Percentiles rank a stretch among this genome's conserved stretches.
These are phyloP conservation scores for Leccinum longicurvipes DNA, from an alignment of 768 basidiomycete species.

Conservation along the genomic window DNA sequence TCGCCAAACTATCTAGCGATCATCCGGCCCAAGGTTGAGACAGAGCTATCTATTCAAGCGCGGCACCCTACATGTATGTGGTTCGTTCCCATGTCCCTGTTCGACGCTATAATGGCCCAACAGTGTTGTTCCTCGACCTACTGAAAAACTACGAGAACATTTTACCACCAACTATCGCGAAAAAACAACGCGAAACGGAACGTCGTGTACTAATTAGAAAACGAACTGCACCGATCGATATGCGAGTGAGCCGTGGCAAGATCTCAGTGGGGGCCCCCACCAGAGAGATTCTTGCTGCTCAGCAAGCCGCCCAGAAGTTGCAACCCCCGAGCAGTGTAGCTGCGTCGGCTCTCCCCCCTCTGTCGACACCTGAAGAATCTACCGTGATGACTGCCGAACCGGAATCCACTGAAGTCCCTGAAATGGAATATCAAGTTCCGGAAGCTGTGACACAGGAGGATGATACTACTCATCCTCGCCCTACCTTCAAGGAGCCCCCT, in stretches of 20 bases:
- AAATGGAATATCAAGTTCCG: neutral
- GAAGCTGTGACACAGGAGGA: constrained; percentile 13
- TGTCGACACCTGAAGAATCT: constrained; percentile 18
- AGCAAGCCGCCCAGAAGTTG: constrained; percentile 59
- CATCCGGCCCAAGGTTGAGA: constrained; percentile 78
- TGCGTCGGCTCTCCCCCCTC: constrained; percentile 16
- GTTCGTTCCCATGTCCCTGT: neutral
- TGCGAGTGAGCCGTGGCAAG: constrained; percentile 78
- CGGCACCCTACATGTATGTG: constrained; percentile 75
- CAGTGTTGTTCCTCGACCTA: constrained; percentile 84
- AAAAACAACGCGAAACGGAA: constrained; percentile 85
- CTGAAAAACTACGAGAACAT: constrained; percentile 70
- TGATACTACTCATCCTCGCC: constrained; percentile 31
- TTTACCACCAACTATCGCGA: constrained; percentile 76
- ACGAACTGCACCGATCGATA: constrained; percentile 83
- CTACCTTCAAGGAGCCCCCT: constrained; percentile 61
- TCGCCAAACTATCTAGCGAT: constrained; percentile 48
- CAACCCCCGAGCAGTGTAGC: constrained; percentile 12
- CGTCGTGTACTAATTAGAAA: constrained; percentile 81
- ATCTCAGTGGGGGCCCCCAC: constrained; percentile 71
- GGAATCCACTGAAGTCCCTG: constrained; percentile 8
- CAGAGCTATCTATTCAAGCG: constrained; percentile 85
- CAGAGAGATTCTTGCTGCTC: constrained; percentile 67
- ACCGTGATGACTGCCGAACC: constrained; percentile 14
- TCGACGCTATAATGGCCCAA: neutral